Evolutionary conservation across 2,329 filamentous ascomycete species (phyloP), one percentile per base, ranked within the genome.

Genomic region (Diaporthe humulicola): DNA sequence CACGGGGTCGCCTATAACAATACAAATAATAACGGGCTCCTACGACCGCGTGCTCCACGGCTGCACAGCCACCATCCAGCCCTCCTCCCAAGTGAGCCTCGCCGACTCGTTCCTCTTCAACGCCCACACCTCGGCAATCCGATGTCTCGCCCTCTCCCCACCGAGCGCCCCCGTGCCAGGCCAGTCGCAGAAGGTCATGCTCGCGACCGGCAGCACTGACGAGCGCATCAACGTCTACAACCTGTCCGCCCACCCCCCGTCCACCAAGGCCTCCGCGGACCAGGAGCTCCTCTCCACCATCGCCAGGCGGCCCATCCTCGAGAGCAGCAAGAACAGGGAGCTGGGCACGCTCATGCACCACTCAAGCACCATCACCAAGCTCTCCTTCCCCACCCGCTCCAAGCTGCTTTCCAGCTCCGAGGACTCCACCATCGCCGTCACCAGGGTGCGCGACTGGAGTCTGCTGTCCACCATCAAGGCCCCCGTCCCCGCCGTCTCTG

Each of bases 41-140:
- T 99, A 99, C 85, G 97, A 99, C 82, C 91, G 95, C 77, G 92
- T 97, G 67, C 90, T 99, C 28, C 97, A 99, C 83, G 97, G 97
- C 75, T 89, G 98, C 79, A 95, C 94, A 10, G 95, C 94, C n/a
- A 91, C 91, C 2, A 87, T 98, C 70, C 87, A 89, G 33, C 81
- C 80, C 77, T 81, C 77, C 40, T 28, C 70, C n/a, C 81, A 87
- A 22, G 87, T 92, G 72, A 88, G 92, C 70, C 98, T 98, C 81
- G 91, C 94, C 78, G 96, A 98, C 84, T 96, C 94, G 0, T 99
- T 99, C 84, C 90, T 99, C 74, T 98, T 99, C 90, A 95, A 96
- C 81, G 96, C 97, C 19, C 97, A 99, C 85, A 90, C 92, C 73
- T 97, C 96, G 17, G 93, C 97, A 6, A 95, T 99, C 82, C 93